Conservation (phyloP, 148 eudicot genomes). For the Fagopyrum esculentum region DNA sequence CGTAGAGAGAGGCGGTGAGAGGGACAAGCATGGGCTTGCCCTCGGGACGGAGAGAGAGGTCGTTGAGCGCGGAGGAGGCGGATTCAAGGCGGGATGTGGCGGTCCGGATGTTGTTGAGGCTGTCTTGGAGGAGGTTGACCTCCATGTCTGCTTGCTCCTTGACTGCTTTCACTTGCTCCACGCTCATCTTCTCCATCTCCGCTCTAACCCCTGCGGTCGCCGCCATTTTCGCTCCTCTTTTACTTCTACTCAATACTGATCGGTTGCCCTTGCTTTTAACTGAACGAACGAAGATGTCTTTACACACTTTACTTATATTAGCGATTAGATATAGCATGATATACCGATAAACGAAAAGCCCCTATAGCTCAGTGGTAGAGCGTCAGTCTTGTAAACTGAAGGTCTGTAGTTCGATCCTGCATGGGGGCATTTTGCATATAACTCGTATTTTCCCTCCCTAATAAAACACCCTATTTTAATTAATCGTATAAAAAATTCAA, state of each 20-base stretch:
- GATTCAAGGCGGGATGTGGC: conserved; percentile 80
- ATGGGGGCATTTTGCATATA: conserved; percentile 24
- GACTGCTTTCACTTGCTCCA: conserved; percentile 68
- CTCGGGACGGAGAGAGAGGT: conserved; percentile 81
- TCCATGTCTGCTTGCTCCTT: conserved; percentile 83
- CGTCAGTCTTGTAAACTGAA: conserved; percentile 57
- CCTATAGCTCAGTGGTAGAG: conserved; percentile 58
- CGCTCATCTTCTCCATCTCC: conserved; percentile 71
- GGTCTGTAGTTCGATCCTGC: conserved; percentile 58
- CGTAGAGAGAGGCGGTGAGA: conserved; percentile 86
- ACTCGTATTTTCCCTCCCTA: too few species aligned
- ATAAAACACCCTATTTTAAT: too few species aligned
- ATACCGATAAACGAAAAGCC: conserved; percentile 6
- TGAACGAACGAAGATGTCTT: too few species aligned
- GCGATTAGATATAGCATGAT: too few species aligned
- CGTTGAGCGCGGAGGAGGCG: conserved; percentile 72
- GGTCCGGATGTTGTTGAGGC: conserved; percentile 83
- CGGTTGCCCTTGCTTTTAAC: background rate
- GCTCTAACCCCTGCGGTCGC: conserved; percentile 19
- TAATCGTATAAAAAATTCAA: too few species aligned
- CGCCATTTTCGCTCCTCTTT: conserved; percentile 10
- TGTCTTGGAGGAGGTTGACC: conserved; percentile 79
- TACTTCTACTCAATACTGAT: background rate
- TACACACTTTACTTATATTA: background rate
- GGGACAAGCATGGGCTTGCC: conserved; percentile 91